These are phyloP conservation scores for Rhododendron mucronatum DNA, from an alignment of 148 eudicot genomes.

Conservation along the genomic window DNA sequence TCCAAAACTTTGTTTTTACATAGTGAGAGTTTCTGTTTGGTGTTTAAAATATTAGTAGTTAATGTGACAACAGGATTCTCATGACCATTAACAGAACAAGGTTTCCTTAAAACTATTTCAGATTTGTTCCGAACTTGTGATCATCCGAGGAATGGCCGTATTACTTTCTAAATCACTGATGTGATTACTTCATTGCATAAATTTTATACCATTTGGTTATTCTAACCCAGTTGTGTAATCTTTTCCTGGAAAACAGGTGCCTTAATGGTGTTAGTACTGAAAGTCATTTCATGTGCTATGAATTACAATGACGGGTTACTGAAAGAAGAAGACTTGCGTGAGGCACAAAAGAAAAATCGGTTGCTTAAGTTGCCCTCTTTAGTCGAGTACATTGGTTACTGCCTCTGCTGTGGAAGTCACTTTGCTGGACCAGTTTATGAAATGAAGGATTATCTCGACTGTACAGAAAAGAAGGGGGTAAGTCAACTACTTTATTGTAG, in stretches of 20 bases:
- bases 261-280: conserved; percentile 92
- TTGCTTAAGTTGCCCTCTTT: conserved; percentile 82
- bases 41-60: background rate
- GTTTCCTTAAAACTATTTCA: background rate
- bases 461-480: conserved; percentile 95
- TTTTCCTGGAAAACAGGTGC: conserved; percentile 55
- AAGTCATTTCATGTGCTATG: conserved; percentile 88
- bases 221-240: conserved; percentile 1
- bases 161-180: background rate
- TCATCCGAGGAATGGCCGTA: background rate
- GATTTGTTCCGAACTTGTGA: background rate
- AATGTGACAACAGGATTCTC: background rate
- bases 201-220: background rate
- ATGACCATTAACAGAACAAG: background rate
- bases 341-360: conserved; percentile 83
- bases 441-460: conserved; percentile 96
- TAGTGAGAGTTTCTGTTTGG: background rate
- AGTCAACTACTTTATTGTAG: conserved; percentile 26
- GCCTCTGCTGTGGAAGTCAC: conserved; percentile 99
- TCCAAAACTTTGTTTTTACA: background rate
- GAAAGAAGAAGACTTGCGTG: conserved; percentile 73
- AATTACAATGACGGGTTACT: conserved; percentile 90
- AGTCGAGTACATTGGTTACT: conserved; percentile 84
- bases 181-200: background rate
- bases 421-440: conserved; percentile 99